Conservation (phyloP, 1,284 basidiomycete species). For the Ustilago nuda region DNA sequence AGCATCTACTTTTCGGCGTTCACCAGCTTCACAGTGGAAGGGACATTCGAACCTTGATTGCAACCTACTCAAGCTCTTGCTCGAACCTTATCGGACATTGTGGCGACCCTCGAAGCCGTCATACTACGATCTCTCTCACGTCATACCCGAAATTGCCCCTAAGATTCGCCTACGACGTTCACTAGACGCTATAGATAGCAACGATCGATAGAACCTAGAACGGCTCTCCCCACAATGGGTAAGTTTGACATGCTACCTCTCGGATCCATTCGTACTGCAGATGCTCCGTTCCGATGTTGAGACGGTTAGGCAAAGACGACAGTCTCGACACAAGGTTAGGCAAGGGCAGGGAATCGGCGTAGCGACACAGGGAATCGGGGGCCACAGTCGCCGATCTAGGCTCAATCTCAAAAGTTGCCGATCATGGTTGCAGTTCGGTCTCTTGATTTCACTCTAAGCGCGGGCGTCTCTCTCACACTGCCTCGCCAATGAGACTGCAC, state of each 20-base stretch:
- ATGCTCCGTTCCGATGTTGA: background rate
- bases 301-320: background rate
- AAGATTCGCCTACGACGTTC: too few species aligned
- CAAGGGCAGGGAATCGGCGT: background rate
- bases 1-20: too few species aligned
- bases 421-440: background rate
- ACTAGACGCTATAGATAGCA: too few species aligned
- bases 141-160: background rate
- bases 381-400: background rate
- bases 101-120: background rate
- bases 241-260: background rate
- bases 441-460: slow-evolving; percentile 7
- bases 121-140: background rate
- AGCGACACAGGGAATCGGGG: background rate
- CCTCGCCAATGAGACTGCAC: slow-evolving; percentile 3
- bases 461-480: slow-evolving; percentile 1
- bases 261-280: background rate
- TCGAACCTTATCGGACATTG: background rate
- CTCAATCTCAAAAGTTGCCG: background rate
- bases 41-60: background rate
- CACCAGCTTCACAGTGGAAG: background rate
- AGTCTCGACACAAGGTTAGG: background rate
- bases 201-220: too few species aligned
- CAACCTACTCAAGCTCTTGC: background rate
- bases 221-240: background rate